Conservation (phyloP, 1,139 yeast genomes). For the Diutina catenulata region DNA sequence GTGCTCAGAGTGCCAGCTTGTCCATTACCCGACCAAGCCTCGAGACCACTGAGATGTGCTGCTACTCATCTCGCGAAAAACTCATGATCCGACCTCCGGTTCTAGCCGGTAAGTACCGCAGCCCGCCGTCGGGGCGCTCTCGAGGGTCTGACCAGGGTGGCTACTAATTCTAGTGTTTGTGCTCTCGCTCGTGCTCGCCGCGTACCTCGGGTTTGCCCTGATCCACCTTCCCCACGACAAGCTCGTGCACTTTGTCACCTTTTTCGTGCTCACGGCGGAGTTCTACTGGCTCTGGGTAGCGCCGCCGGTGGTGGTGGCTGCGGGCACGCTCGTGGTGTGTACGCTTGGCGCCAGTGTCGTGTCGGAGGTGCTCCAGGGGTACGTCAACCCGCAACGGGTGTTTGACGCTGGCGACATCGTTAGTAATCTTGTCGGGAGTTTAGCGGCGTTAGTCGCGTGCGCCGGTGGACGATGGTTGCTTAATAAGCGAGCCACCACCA, state of each 20-base stretch:
- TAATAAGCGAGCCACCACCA: not conserved
- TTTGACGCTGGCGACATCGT: constrained; percentile 47
- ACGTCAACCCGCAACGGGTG: not conserved
- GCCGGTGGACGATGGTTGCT: not conserved
- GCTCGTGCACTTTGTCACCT: constrained; percentile 36
- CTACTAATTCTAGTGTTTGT: constrained; percentile 8
- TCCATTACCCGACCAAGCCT: too few species aligned
- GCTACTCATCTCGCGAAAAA: too few species aligned
- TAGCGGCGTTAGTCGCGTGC: not conserved
- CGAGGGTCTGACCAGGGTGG: too few species aligned
- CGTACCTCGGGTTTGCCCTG: constrained; percentile 42
- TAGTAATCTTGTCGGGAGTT: not conserved
- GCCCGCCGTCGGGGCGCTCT: too few species aligned
- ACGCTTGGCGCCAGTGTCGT: constrained; percentile 33
- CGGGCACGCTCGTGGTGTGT: constrained; percentile 33
- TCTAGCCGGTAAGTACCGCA: not conserved
- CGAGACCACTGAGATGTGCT: too few species aligned
- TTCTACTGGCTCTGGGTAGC: constrained; percentile 44
- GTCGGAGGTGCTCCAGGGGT: constrained; percentile 40
- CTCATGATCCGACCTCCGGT: constrained; percentile 1
- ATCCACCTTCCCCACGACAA: constrained; percentile 40
- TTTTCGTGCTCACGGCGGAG: constrained; percentile 36
- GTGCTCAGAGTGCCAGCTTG: too few species aligned
- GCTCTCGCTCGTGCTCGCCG: constrained; percentile 14
- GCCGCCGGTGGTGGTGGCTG: constrained; percentile 19